Conservation (phyloP, 768 basidiomycete species). For the Phylloporus arenicola region DNA sequence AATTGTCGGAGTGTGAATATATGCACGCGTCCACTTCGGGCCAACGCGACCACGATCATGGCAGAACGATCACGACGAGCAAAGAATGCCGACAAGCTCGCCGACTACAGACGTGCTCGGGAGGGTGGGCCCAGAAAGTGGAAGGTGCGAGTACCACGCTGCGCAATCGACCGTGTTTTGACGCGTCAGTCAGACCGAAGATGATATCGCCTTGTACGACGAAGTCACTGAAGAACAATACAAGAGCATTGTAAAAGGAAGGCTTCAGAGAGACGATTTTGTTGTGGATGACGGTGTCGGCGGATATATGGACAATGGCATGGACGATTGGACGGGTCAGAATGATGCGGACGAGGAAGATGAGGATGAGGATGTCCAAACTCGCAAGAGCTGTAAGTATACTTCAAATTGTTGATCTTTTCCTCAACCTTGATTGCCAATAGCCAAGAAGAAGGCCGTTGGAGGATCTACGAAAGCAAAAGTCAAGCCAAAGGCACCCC, state of each 20-base stretch:
- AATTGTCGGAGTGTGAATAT: conserved; percentile 20
- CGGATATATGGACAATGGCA: conserved; percentile 94
- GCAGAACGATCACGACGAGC: conserved; percentile 26
- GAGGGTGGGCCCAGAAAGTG: conserved; percentile 54
- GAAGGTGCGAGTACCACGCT: conserved; percentile 41
- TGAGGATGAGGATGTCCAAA: conserved; percentile 35
- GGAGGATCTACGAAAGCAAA: conserved; percentile 31
- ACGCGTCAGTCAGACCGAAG: conserved; percentile 36
- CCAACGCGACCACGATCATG: conserved; percentile 9
- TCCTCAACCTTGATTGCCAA: conserved; percentile 5
- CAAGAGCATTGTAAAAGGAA: conserved; percentile 71
- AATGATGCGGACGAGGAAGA: conserved; percentile 53
- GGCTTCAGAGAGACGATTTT: conserved; percentile 87
- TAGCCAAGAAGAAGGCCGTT: conserved; percentile 26
- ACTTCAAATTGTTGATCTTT: neutral
- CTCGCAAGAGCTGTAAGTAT: conserved; percentile 39
- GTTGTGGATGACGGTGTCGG: conserved; percentile 89
- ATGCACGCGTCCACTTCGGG: conserved; percentile 1
- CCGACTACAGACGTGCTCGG: conserved; percentile 54
- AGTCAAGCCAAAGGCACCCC: conserved; percentile 41
- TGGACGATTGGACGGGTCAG: conserved; percentile 84
- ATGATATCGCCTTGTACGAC: conserved; percentile 76
- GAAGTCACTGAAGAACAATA: conserved; percentile 90
- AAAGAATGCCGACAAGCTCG: conserved; percentile 41
- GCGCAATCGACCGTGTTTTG: conserved; percentile 6